Base-by-base conservation (phyloP, 2,329 filamentous ascomycete species). In the Falciphora oryzae region DNA sequence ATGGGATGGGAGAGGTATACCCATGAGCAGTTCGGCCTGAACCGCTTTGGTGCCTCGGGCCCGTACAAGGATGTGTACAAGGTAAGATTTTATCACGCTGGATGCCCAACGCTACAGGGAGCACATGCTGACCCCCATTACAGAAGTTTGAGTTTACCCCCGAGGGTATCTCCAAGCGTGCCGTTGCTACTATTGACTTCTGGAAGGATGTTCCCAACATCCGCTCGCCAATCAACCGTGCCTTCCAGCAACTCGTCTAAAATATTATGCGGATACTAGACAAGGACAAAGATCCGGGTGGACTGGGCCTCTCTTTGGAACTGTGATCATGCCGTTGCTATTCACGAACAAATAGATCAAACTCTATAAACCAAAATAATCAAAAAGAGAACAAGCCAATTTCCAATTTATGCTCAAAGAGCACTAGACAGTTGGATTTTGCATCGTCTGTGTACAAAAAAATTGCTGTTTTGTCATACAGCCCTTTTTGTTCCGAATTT, bases 101-200 rank as follows among this genome's bases (percentile, higher is more conserved):
- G 2, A 28, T 57, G 44, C 18, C 14, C 44, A 25, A 53, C n/a
- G n/a, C 22, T 53, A 66, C 75, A 83, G 75, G 22, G 22, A 53
- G 10, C n/a, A 10, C 44, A 53, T 22, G 22, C 44, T 53, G 44
- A 53, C 44, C 71, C 62, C 29, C 29, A 65, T 63, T 75, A 73
- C 73, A 96, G 91, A 98, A 97, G 87, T 99, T 99, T 82, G 95
- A 98, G 81, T 98, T 99, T 85, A 99, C 94, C 62, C 91, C 95
- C 64, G 94, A 97, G 81, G 95, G 95, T 70, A 91, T 99, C 77
- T 84, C 91, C 81, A 97, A 98, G 90, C 93, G 95, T 73, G 95
- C 94, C 67, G 79, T 92, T 69, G 89, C 90, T 71, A 99, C 95
- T 69, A 83, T 98, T 74, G 88, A 98, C 77, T 99, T 97, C 88